A percentile compares a stretch with the other conserved stretches of the same genome.
Evolutionary conservation across 2,329 filamentous ascomycete species (phyloP).

Genomic region (Arthrinium phaeospermum): DNA sequence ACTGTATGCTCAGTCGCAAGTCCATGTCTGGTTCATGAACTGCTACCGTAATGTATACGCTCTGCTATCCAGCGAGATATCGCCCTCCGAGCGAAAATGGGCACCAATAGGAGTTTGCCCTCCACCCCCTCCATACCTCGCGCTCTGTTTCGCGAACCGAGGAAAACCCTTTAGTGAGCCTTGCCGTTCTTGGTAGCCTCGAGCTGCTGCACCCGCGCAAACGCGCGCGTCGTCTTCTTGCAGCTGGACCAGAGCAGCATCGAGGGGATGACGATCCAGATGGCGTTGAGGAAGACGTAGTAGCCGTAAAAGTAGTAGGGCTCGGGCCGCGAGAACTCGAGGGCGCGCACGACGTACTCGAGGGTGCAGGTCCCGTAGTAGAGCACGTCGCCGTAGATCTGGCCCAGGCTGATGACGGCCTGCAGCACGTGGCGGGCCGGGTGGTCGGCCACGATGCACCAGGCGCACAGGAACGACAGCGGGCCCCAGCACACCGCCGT

Average conservation of each 20-base stretch:
- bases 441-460: slow-evolving; percentile 48
- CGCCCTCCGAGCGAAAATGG: neutral
- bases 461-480: slow-evolving; percentile 54
- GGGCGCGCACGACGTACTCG: slow-evolving; percentile 44
- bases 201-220: slow-evolving; percentile 15
- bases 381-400: slow-evolving; percentile 58
- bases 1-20: neutral
- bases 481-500: slow-evolving; percentile 61
- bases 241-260: slow-evolving; percentile 33
- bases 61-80: neutral
- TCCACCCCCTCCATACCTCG: neutral
- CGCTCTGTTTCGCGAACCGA: no score
- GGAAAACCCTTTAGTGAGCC: neutral
- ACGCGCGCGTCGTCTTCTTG: slow-evolving; percentile 18
- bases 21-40: neutral
- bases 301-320: slow-evolving; percentile 59
- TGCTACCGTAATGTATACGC: neutral
- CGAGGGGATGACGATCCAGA: slow-evolving; percentile 59
- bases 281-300: slow-evolving; percentile 56
- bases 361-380: slow-evolving; percentile 57
- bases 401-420: slow-evolving; percentile 51
- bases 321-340: slow-evolving; percentile 57
- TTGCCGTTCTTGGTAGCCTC: neutral
- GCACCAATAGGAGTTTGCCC: neutral
- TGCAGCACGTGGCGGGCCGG: slow-evolving; percentile 56